Conservation (phyloP, 148 eudicot species). For the Simmondsia chinensis region DNA sequence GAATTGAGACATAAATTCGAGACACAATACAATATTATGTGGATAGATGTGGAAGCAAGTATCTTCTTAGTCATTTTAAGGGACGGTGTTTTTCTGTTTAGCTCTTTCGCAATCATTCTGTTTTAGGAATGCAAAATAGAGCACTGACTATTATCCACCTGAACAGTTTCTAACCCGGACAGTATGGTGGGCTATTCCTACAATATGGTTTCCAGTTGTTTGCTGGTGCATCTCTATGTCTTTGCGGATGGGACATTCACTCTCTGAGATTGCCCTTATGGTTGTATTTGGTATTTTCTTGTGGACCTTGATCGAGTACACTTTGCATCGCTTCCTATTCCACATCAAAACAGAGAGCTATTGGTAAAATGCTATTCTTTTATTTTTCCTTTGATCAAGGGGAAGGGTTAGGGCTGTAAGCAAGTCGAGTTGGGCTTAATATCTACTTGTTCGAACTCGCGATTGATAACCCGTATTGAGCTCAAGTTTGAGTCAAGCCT, state of each 20-base stretch:
- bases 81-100: no score
- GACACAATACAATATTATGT: no score
- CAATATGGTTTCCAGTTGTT: conserved; percentile 88
- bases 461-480: no score
- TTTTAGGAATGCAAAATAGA: neutral
- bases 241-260: conserved; percentile 37
- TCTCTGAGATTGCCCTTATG: conserved; percentile 35
- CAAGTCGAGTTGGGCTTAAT: no score
- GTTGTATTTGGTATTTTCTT: conserved; percentile 52
- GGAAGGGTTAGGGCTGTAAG: no score
- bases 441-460: no score
- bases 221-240: conserved; percentile 49
- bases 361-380: conserved; percentile 66
- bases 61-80: no score
- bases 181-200: conserved; percentile 80
- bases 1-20: no score
- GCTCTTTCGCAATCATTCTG: no score
- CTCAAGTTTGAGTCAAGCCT: no score
- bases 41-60: no score
- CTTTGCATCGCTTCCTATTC: conserved; percentile 87
- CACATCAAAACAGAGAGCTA: conserved; percentile 83
- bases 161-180: conserved; percentile 73
- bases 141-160: conserved; percentile 5
- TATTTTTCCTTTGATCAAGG: neutral
- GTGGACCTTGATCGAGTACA: conserved; percentile 84